Percentiles rank a stretch among this genome's conserved stretches.
These are phyloP conservation scores for Rhodamnia argentea DNA, from an alignment of 345 rosid genomes.

Conservation along the genomic window DNA sequence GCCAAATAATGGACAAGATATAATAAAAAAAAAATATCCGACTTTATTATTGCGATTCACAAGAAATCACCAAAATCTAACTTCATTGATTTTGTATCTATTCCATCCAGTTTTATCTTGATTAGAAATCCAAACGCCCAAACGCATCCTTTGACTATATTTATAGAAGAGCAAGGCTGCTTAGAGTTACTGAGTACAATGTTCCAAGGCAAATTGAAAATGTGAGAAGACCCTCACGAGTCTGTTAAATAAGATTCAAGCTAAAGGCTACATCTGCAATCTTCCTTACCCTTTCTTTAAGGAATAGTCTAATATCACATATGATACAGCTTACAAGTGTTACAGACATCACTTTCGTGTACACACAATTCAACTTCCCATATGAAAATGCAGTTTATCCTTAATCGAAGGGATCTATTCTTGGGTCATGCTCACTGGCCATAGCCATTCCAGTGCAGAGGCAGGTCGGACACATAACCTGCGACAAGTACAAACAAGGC, in stretches of 20 bases:
- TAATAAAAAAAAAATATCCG: background rate
- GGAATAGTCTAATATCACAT: background rate
- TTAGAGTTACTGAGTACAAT: background rate
- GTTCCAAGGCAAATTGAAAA: background rate
- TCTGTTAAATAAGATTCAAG: background rate
- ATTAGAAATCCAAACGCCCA: background rate
- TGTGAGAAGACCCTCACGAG: background rate
- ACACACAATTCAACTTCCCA: background rate
- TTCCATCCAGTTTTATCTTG: background rate
- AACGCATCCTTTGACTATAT: background rate
- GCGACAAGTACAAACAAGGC: background rate
- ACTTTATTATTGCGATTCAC: background rate
- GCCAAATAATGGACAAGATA: background rate
- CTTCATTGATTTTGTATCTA: background rate
- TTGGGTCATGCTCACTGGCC: slow-evolving; percentile 96
- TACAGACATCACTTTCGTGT: background rate
- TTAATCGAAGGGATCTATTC: slow-evolving; percentile 88
- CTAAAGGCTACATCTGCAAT: background rate
- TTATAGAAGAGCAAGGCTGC: background rate
- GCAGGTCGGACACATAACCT: slow-evolving; percentile 99
- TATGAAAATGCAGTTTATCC: background rate
- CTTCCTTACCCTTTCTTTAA: background rate
- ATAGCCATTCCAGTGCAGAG: slow-evolving; percentile 99
- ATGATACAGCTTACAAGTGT: background rate
- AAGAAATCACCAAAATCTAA: background rate